These are phyloP conservation scores for Puccinia novopanici DNA, from an alignment of 1,284 basidiomycete genomes.

Conservation along the genomic window DNA sequence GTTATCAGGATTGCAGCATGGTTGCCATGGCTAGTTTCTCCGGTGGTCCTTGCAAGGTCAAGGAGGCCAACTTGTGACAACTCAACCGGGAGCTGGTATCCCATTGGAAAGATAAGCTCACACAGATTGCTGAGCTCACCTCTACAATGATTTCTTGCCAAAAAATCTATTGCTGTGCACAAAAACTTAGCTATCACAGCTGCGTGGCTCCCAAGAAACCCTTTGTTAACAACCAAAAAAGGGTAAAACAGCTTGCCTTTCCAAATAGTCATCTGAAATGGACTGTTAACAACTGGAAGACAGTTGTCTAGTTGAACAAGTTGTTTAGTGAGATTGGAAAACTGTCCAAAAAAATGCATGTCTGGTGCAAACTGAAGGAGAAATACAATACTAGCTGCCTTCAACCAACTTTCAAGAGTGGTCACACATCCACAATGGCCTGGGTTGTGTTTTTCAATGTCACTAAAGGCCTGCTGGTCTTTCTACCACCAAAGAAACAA, in stretches of 20 bases:
- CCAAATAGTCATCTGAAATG: neutral
- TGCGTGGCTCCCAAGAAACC: neutral
- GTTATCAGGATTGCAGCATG: no score
- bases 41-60: no score
- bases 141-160: neutral
- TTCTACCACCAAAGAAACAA: no score
- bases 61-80: no score
- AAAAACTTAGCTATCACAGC: neutral
- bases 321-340: neutral
- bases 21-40: no score
- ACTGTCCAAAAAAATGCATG: neutral
- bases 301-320: neutral
- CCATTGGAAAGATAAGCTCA: no score
- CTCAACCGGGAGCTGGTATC: no score
- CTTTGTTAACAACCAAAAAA: neutral
- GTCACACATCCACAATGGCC: no score
- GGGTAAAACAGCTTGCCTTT: neutral
- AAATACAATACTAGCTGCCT: neutral
- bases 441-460: no score
- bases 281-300: neutral
- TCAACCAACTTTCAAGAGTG: no score
- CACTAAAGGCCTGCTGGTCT: no score
- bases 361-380: neutral
- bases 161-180: neutral
- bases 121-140: no score